Base-by-base conservation (phyloP, 2,329 filamentous ascomycete species). In the Penicillium glabrum region DNA sequence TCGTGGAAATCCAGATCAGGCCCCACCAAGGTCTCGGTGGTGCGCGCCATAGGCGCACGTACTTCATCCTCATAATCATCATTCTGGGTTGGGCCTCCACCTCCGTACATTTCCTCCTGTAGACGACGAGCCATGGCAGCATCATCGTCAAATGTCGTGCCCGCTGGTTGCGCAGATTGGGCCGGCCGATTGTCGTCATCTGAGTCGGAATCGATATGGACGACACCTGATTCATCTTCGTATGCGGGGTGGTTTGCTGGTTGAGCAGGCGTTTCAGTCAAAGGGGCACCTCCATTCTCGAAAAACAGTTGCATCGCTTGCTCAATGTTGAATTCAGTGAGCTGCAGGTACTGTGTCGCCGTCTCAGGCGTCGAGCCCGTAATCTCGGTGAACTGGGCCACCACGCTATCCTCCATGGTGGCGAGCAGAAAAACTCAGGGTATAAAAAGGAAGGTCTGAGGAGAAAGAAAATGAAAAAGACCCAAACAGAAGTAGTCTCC, bases 301-400 rank as follows among this genome's bases (percentile, higher is more conserved):
- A 91, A 98, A 78, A 87, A 99, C 13, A 98, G 86, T 69, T 91
- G 86, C 67, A 97, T 88, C 26, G 95, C 95, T 69, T 93, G 89
- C 74, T 91, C 87, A 51, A 93, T 80, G 71, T 96, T 89, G 68
- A 87, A 87, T 65, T 91, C 89, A n/a, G 92, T 88, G 71, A 99
- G 84, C 66, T 89, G 84, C 47, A 98, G 84, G 75, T 96, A 96
- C 65, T 90, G 89, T 60, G 86, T 84, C 29, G 93, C 95, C 61
- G 93, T 86, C 63, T 88, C 82, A 27, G 87, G 83, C 60, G 82
- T 86, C 57, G 89, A 85, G 65, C 87, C 88, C 39, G 95, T 98
- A 72, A 99, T 89, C 75, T 83, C 82, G 68, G 87, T 86, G 73
- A 99, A 97, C 69, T 87, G 86, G 61, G 85, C 84, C 65, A 97